Evolutionary conservation across 2,329 filamentous ascomycete genomes (phyloP).

Genomic region (Claviceps sp.): DNA sequence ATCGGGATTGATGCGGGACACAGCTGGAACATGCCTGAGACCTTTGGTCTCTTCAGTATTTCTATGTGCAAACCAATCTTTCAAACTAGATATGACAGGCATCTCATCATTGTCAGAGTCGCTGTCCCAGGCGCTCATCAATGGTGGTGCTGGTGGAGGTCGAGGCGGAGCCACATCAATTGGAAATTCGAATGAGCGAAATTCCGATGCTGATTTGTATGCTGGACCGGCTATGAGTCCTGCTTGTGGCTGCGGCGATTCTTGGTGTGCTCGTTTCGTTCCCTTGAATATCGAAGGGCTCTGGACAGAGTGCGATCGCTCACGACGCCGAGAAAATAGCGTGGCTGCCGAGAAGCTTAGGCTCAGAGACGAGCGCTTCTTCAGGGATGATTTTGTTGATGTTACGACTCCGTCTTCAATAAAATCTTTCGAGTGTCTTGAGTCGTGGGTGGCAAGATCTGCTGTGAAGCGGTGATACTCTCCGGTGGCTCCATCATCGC

Average conservation of each 20-base stretch:
- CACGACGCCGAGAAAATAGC: conserved; percentile 16
- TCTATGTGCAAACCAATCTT: conserved; percentile 7
- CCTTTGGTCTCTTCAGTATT: conserved; percentile 2
- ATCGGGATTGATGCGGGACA: conserved; percentile 7
- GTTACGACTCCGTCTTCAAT: not conserved
- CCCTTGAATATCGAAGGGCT: not conserved
- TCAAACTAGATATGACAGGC: conserved; percentile 5
- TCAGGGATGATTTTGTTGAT: not conserved
- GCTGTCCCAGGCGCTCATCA: conserved; percentile 18
- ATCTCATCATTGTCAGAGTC: conserved; percentile 20
- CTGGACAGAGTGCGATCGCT: conserved; percentile 8
- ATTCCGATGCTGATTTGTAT: not conserved
- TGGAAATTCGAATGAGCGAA: not conserved
- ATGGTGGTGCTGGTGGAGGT: conserved; percentile 4
- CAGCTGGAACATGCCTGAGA: not conserved
- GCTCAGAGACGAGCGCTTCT: conserved; percentile 9
- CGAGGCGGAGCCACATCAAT: conserved; percentile 3
- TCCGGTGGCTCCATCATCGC: conserved; percentile 17
- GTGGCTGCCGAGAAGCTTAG: conserved; percentile 15
- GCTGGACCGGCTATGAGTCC: not conserved
- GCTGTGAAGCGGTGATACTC: conserved; percentile 23
- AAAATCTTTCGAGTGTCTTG: conserved; percentile 1
- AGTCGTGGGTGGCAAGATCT: conserved; percentile 15
- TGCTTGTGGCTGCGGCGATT: not conserved
- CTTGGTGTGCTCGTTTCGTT: not conserved